Evolutionary conservation across 768 basidiomycete species (phyloP), one percentile per base, ranked within the genome.

Genomic region (Fomitopsis serialis): DNA sequence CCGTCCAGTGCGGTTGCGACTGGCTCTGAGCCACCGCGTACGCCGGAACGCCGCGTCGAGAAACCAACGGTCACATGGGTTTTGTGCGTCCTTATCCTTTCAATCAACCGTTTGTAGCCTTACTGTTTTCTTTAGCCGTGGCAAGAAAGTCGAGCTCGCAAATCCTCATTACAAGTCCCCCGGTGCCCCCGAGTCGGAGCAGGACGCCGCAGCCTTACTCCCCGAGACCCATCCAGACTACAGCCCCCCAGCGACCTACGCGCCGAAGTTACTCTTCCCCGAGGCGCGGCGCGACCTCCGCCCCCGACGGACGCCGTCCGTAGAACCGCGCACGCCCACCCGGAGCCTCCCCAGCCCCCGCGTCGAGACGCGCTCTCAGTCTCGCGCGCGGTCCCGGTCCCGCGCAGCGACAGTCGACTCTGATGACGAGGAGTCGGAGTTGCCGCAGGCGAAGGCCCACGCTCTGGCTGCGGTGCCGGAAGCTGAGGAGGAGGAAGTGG

Each of bases 21-120:
- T 61, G 57, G 64, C 61, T 59, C 66, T 22, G 65, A 63, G 60
- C 68, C 71, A n/a, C 54, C 61, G 12, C 56, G 46, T 17, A 73
- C 75, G 0, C 77, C 79, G 13, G 68, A 66, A 42, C 69, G 64
- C 6, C 62, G 62, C 35, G 71, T 75, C 32, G 87, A 88, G 64
- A 78, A 76, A 59, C 82, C 83, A 0, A 86, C 77, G 2, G 70
- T 89, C 48, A 81, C 80, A 24, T 85, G 85, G 61, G 87, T 89
- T 45, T 89, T 89, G 87, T 89, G 66, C 61, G 85, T 79, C 36
- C 17, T 24, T 42, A 22, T 25, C 21, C 52, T 15, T 48, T 22
- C 15, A 37, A 42, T 46, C 12, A 21, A 45, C 43, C 13, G 40
- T 35, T 21, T 36, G 3, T 15, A 9, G 22, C 29, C 22, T 25